Evolutionary conservation across 208 protist species (phyloP), one percentile per base, ranked within the genome.

Genomic region (Trichomonas tenax): DNA sequence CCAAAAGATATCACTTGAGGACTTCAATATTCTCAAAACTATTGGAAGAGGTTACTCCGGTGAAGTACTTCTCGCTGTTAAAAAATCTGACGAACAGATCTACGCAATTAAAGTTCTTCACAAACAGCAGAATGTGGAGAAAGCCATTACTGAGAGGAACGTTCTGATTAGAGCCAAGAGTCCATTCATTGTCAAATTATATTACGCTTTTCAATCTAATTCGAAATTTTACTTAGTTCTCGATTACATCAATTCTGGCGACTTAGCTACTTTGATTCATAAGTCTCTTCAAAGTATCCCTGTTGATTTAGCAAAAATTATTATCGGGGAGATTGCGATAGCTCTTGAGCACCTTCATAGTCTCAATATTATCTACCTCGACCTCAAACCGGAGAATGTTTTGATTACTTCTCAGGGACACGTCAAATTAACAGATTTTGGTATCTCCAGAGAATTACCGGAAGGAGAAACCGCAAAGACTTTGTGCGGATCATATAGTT

Each of bases 201-300:
- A 38, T n/a, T 81, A 41, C 36, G 26, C 93, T 48, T 96, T 96
- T 96, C 93, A 96, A 82, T 44, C 49, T 41, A n/a, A 45, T 31
- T 36, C 34, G 38, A 45, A 96, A 58, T 45, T 81, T 82, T 72
- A 44, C 72, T 96, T 96, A 81, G 90, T 40, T 23, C 26, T 96
- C 15, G 90, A 96, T 36, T 96, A 96, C 38, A n/a, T 82, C 17
- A 26, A 10, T 15, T 21, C 38, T 45, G 90, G 90, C 15, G 46
- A 96, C 34, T 40, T 84, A 3, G 34, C 26, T 17, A 34, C 26
- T 41, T n/a, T 41, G 8, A 34, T 84, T 17, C 0, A 41, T 15
- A 84, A 84, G n/a, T 48, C 82, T 44, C 40, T n/a, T 31, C 14
- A 89, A 31, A 44, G 23, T 23, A 46, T 89, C 10, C 34, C 14